phyloP scores from a whole-genome alignment of 139 green algal genomes.

The Micromonas pusilla region DNA sequence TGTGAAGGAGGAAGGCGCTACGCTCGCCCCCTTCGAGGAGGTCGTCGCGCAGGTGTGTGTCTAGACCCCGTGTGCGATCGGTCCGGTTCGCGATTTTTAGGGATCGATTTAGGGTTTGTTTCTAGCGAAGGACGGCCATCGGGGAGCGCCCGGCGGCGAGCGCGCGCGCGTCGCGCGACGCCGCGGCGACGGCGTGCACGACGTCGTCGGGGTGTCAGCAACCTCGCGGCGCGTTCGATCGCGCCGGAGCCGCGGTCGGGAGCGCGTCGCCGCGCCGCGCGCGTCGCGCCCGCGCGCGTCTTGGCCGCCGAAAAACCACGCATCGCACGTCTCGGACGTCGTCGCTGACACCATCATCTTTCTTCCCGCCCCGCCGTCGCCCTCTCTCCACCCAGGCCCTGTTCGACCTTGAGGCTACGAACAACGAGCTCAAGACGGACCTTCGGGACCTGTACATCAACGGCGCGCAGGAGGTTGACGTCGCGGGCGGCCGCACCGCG shows the following conservation, averaged over 20 bases:
- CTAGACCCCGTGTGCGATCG: constrained; percentile 11
- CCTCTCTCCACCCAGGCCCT: constrained; percentile 71
- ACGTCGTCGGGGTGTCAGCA: too few relatives aligned
- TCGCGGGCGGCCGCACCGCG: constrained; percentile 77
- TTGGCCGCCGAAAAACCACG: too few relatives aligned
- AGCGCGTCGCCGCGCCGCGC: background rate
- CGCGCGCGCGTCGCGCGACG: background rate
- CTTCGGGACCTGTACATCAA: constrained; percentile 97
- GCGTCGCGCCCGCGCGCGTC: too few relatives aligned
- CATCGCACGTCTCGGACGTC: too few relatives aligned
- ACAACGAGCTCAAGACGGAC: constrained; percentile 94
- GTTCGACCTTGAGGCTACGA: constrained; percentile 98
- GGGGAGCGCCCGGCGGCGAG: background rate
- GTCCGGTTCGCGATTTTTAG: background rate
- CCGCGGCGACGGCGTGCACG: background rate
- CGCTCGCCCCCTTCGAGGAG: constrained; percentile 93
- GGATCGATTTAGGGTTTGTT: constrained; percentile 1
- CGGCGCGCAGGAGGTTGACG: constrained; percentile 84
- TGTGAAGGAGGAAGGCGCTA: constrained; percentile 86
- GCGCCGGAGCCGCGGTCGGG: too few relatives aligned
- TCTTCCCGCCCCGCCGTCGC: background rate
- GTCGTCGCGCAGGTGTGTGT: constrained; percentile 85
- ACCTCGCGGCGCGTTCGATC: too few relatives aligned
- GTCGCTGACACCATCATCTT: background rate
- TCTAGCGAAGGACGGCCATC: background rate